Base-by-base conservation (phyloP, 495 filamentous ascomycete genomes). In the Aspergillus biplanus region DNA sequence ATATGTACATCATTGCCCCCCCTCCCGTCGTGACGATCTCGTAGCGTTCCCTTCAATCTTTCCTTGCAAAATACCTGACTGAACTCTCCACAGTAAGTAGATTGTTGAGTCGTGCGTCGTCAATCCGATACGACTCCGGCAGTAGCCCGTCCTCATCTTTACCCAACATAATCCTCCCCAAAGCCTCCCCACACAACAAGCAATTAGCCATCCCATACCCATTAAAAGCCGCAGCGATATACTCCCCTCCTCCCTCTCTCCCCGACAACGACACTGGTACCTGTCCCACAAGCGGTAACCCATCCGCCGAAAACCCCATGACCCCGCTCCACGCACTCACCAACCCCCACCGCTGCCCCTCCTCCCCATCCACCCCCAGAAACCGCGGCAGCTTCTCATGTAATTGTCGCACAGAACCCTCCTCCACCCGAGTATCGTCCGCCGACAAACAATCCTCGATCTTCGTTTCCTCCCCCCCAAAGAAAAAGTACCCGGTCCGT, bases 121-220 rank as follows among this genome's bases (percentile, higher is more conserved):
- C 52, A 1, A 74, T 44, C 46, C 64, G 57, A 52, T 74, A 75
- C 21, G 71, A 64, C 4, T 60, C 55, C 3, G 71, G 70, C 32
- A 75, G 64, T 65, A 65, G 67, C 8, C 64, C 52, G 18, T 49
- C 49, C 13, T 62, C 57, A 16, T 63, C 16, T 16, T 81, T 81
- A 4, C 73, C n/a, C 33, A 60, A n/a, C 34, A 65, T 65, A 16
- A 65, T 59, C 53, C 84, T 74, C 7, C 82, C 89, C 7, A 88
- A 80, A 4, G 87, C 88, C 64, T 88, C 83, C 1, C 87, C 91
- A 57, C 83, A 86, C 33, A 92, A 72, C 58, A 87, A 84, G 46
- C 85, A 87, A 74, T 90, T 89, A 2, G 91, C 89, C 92, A 96
- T 94, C 0, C 92, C 91, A 74, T 94, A 91, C 0, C 91, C 92